Evolutionary conservation across 78 protist genomes (phyloP).

Genomic region (Speleostelium caveatum): DNA sequence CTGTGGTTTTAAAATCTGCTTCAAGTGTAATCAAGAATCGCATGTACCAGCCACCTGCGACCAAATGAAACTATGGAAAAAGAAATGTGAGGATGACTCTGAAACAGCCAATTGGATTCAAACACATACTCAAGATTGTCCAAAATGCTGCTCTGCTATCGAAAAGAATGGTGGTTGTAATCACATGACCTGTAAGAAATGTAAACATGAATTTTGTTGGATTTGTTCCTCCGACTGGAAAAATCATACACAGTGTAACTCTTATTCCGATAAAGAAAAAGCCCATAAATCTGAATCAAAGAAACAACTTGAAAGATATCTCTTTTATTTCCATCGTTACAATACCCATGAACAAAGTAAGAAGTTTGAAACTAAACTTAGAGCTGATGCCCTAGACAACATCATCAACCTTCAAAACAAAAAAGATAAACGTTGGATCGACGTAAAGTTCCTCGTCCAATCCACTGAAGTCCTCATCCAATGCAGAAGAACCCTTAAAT

Average conservation of each 20-base stretch:
- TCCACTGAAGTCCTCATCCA: conserved; percentile 56
- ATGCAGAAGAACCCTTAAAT: conserved; percentile 70
- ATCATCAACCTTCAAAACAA: conserved; percentile 39
- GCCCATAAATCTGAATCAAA: conserved; percentile 36
- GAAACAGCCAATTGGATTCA: conserved; percentile 80
- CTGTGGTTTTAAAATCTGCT: conserved; percentile 78
- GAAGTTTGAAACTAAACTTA: conserved; percentile 52
- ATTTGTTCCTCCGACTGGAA: conserved; percentile 60
- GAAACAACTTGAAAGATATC: conserved; percentile 59
- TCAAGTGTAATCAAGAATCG: conserved; percentile 79
- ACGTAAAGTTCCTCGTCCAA: conserved; percentile 30
- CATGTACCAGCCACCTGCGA: conserved; percentile 75
- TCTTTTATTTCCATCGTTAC: conserved; percentile 66
- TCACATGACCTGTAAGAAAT: conserved; percentile 31
- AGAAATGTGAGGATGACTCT: conserved; percentile 77
- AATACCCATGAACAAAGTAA: conserved; percentile 70
- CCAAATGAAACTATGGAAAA: conserved; percentile 65
- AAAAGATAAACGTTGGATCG: conserved; percentile 71
- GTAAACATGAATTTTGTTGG: conserved; percentile 73
- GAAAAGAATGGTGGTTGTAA: conserved; percentile 88
- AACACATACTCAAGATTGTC: conserved; percentile 81
- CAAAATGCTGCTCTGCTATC: conserved; percentile 67
- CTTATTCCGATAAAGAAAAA: conserved; percentile 41
- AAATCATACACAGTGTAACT: conserved; percentile 38
- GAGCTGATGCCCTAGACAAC: conserved; percentile 26